Percentiles rank a stretch among this genome's conserved stretches.
Evolutionary conservation across 768 basidiomycete species (phyloP).

Genomic region (Boletus tylopilopsis): DNA sequence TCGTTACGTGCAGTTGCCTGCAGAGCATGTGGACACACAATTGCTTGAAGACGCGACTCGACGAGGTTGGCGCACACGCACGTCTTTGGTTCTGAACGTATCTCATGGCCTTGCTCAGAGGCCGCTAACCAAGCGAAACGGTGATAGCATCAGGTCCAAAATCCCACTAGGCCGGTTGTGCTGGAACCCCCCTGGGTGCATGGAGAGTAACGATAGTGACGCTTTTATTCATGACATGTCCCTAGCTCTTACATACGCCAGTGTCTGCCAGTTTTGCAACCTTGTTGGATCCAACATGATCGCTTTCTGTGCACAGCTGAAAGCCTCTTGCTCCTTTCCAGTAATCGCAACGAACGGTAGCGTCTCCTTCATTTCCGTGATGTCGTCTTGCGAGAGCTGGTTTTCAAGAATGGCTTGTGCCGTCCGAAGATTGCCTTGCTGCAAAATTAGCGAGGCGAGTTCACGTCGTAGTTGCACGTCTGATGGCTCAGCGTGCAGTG

Average conservation of each 20-base stretch:
- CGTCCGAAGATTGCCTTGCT: constrained; percentile 37
- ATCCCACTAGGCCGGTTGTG: too few species aligned
- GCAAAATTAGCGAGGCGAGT: constrained; percentile 54
- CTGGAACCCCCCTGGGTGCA: too few species aligned
- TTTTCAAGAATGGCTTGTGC: constrained; percentile 47
- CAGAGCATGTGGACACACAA: constrained; percentile 92
- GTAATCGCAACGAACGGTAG: constrained; percentile 52
- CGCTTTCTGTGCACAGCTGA: constrained; percentile 55
- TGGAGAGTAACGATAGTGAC: too few species aligned
- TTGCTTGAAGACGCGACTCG: constrained; percentile 94
- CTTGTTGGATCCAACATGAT: constrained; percentile 54
- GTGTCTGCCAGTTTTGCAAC: constrained; percentile 49
- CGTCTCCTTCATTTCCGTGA: constrained; percentile 37
- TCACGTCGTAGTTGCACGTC: constrained; percentile 44
- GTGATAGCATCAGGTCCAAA: too few species aligned
- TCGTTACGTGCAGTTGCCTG: constrained; percentile 92
- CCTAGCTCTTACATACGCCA: constrained; percentile 50
- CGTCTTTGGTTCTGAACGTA: background rate
- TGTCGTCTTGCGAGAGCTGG: constrained; percentile 26
- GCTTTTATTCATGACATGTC: constrained; percentile 23
- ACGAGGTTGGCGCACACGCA: constrained; percentile 58
- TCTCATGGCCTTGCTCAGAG: constrained; percentile 28
- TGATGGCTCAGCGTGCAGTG: constrained; percentile 55
- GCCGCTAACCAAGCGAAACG: constrained; percentile 41
- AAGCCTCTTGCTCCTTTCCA: constrained; percentile 30